Evolutionary conservation across 148 eudicot genomes (phyloP).

Genomic region (Gaultheria prostrata): DNA sequence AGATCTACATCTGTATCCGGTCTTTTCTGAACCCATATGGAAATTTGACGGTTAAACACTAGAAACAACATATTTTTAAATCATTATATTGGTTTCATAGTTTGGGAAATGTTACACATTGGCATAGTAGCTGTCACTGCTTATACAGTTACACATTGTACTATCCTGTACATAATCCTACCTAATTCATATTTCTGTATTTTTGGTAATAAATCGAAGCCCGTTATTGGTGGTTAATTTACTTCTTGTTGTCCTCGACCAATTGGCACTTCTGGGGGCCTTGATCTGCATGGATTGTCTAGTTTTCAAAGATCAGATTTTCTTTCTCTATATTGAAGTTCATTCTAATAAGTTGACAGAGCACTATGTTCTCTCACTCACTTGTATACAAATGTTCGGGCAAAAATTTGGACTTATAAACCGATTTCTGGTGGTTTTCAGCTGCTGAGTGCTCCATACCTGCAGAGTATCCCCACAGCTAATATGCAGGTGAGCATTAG

Average conservation of each 20-base stretch:
- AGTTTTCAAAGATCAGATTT: conserved; percentile 4
- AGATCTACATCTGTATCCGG: neutral
- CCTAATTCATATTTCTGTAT: neutral
- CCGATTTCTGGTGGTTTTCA: conserved; percentile 28
- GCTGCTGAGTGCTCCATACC: conserved; percentile 92
- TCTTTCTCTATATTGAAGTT: neutral
- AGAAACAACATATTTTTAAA: neutral
- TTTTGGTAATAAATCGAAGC: neutral
- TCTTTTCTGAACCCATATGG: neutral
- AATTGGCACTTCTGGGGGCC: neutral
- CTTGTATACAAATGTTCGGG: neutral
- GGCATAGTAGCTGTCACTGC: neutral
- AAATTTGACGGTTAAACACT: neutral
- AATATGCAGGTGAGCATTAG: conserved; percentile 47
- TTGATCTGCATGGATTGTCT: neutral
- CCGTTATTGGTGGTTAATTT: neutral
- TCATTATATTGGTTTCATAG: neutral
- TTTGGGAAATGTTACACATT: neutral
- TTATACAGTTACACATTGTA: neutral
- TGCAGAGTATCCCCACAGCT: conserved; percentile 36
- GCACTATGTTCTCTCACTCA: neutral
- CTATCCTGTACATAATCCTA: neutral
- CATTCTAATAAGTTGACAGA: neutral
- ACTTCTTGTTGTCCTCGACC: neutral
- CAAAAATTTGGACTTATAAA: neutral